phyloP scores from a whole-genome alignment of 345 rosid species.

The Atalantia buxifolia region DNA sequence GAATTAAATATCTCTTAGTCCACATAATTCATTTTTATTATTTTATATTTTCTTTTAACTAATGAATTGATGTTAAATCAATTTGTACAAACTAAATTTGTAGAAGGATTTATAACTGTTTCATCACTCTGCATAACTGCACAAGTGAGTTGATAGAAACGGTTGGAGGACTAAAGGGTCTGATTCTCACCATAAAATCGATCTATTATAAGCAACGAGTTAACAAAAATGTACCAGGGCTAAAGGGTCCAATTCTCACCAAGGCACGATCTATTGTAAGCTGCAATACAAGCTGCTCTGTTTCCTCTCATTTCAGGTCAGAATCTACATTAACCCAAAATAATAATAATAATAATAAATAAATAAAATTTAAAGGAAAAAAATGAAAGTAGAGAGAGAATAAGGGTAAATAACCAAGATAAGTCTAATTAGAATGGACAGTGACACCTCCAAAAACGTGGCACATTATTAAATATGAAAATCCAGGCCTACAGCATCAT shows the following conservation, averaged over 20 bases:
- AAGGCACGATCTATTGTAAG: constrained; percentile 62
- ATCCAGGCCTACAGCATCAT: not conserved
- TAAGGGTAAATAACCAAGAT: not conserved
- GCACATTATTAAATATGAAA: not conserved
- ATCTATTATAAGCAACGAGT: not conserved
- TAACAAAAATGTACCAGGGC: not conserved
- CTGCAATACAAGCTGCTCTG: constrained; percentile 67
- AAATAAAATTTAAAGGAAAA: no score
- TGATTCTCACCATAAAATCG: not conserved
- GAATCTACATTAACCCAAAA: not conserved
- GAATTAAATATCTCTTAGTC: no score
- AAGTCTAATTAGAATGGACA: no score
- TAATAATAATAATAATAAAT: not conserved
- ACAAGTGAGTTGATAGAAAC: not conserved
- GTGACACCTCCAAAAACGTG: not conserved
- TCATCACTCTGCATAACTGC: no score
- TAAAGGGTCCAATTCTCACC: constrained; percentile 36
- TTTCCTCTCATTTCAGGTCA: constrained; percentile 63
- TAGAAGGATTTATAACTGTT: no score
- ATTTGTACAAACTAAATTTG: no score
- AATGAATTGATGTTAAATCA: no score
- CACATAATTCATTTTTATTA: no score
- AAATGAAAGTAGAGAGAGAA: not conserved
- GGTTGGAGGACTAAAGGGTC: not conserved
- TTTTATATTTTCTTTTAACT: no score